Evolutionary conservation across 371 early-diverging fungal species (phyloP).

Genomic region (Basidiobolus heterosporus): DNA sequence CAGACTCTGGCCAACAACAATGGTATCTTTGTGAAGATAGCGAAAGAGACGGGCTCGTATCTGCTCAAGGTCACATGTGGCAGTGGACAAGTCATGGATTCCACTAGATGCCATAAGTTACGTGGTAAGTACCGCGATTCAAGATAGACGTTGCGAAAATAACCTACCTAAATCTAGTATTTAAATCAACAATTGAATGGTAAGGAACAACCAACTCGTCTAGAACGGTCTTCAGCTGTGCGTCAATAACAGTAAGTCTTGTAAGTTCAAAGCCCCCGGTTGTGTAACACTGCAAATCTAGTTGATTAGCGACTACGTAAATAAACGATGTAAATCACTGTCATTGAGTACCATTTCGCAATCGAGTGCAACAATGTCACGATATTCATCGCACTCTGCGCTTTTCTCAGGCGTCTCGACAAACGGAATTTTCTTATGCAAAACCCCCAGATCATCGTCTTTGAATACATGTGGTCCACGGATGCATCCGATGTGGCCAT

Average conservation of each 20-base stretch:
- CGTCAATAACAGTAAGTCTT: constrained; percentile 45
- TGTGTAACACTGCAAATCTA: neutral
- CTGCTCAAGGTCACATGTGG: constrained; percentile 31
- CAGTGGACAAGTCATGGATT: constrained; percentile 36
- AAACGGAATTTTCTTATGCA: too few relatives aligned
- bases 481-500: too few relatives aligned
- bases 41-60: constrained; percentile 32
- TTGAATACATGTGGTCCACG: too few relatives aligned
- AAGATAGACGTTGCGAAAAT: neutral
- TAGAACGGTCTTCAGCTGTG: constrained; percentile 23
- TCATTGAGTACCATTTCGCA: constrained; percentile 58
- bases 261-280: constrained; percentile 43
- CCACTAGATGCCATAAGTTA: constrained; percentile 25
- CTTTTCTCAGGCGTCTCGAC: too few relatives aligned
- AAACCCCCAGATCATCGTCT: too few relatives aligned
- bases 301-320: neutral
- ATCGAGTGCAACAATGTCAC: constrained; percentile 32
- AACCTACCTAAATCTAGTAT: constrained; percentile 28
- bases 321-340: neutral
- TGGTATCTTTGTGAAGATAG: constrained; percentile 34
- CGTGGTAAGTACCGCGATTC: neutral
- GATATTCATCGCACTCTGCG: too few relatives aligned
- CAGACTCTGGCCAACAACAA: constrained; percentile 59
- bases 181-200: constrained; percentile 44
- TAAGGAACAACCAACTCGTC: constrained; percentile 57